Base-by-base conservation (phyloP, 2,329 filamentous ascomycete species). In the Bertia moriformis region DNA sequence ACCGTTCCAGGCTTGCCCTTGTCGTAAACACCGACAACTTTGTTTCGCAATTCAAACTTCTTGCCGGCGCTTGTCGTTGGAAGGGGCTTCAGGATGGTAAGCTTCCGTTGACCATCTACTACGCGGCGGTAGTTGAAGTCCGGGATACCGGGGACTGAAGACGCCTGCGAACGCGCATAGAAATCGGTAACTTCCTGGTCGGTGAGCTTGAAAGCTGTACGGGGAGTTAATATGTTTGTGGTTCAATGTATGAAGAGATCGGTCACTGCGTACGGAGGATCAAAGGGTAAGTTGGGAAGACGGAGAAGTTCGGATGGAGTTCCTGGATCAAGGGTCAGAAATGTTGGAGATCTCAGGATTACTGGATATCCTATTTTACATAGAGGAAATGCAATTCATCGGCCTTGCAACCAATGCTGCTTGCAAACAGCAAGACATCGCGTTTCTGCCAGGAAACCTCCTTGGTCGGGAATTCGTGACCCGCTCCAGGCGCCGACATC, bases 311-410 rank as follows among this genome's bases (percentile, higher is more conserved):
- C 36, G 87, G 85, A 56, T 94, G 80, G 39, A 93, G 73, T 62
- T 95, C 88, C 84, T 89, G 30, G 17, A 7, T 35, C 12, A 12
- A 35, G 15, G 10, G n/a, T n/a, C n/a, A n/a, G n/a, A n/a, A n/a
- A n/a, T n/a, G n/a, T n/a, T n/a, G n/a, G n/a, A n/a, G n/a, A n/a
- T n/a, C n/a, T n/a, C n/a, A n/a, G n/a, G n/a, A n/a, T n/a, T n/a
- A n/a, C 19, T n/a, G n/a, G n/a, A n/a, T n/a, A n/a, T n/a, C n/a
- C n/a, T 24, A 15, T 27, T 72, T 43, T 68, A 91, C 86, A 51
- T 87, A 95, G 62, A 94, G 78, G 56, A 89, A 93, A 56, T 94
- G 86, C 52, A 94, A 74, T 67, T 95, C 88, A 49, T 93, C 78
- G n/a, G 71, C 70, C 12, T 75, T 89, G 54, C 71, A 78, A 41